These are phyloP conservation scores for Trichophyton simii DNA, from an alignment of 2,329 filamentous ascomycete species.

Conservation along the genomic window DNA sequence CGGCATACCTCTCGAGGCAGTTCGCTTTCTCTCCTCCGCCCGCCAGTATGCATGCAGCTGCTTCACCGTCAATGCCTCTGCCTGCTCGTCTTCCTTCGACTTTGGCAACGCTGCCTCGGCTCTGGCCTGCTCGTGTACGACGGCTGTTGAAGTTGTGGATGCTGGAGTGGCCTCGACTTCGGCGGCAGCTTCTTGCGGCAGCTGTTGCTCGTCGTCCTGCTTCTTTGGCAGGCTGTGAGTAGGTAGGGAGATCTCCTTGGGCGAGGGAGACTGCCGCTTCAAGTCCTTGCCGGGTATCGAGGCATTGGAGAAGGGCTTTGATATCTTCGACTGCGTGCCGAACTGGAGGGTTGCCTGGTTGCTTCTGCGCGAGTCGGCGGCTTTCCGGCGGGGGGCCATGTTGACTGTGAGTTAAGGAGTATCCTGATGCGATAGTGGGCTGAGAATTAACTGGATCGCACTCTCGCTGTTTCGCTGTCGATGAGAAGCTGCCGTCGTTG, in stretches of 20 bases:
- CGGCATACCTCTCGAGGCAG: constrained; percentile 43
- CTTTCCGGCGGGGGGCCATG: constrained; percentile 32
- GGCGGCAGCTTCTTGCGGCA: background rate
- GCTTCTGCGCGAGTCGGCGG: constrained; percentile 24
- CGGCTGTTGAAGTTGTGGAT: constrained; percentile 25
- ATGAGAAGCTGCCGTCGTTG: too few relatives aligned
- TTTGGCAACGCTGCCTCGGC: constrained; percentile 26
- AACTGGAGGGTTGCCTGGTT: constrained; percentile 52
- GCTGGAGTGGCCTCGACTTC: constrained; percentile 10
- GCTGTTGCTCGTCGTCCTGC: background rate
- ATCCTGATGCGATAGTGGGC: background rate
- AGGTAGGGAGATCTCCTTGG: constrained; percentile 1
- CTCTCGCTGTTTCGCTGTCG: too few relatives aligned
- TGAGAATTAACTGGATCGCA: too few relatives aligned
- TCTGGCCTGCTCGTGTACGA: constrained; percentile 38
- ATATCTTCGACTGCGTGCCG: constrained; percentile 44
- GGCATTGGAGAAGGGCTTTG: constrained; percentile 37
- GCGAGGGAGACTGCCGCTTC: background rate
- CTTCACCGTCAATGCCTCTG: constrained; percentile 51
- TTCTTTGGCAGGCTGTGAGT: constrained; percentile 4
- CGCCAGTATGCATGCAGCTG: constrained; percentile 71
- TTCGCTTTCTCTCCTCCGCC: constrained; percentile 54
- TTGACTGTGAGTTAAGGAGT: background rate
- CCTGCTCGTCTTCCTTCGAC: constrained; percentile 32
- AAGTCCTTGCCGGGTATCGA: constrained; percentile 2